Evolutionary conservation across 176 grass and related monocot species (phyloP), one percentile per base, ranked within the genome.

Genomic region (Neostapfia colusana): DNA sequence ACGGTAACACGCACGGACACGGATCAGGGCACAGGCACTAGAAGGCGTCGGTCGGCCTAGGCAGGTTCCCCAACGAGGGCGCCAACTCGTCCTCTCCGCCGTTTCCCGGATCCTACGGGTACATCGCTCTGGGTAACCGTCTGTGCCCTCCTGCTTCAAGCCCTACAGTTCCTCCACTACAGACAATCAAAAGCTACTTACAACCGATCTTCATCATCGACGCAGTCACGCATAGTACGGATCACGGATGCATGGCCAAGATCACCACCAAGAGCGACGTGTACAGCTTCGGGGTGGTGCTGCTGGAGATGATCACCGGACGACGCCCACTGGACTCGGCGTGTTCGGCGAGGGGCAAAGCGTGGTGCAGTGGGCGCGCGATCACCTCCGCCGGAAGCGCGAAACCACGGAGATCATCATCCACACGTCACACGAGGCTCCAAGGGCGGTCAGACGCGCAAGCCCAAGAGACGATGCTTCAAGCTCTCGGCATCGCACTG

Each of bases 241-340:
- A 97, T 73, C 90, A 97, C 12, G 90, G 90, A 11, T 97, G 85
- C 10, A 97, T 90, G 93, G 84, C 84, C 13, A 93, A 91, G 83
- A 97, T 97, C 72, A 97, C 93, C 3, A 97, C 78, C 68, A 97
- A 97, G 84, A 93, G 95, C 39, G 95, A 97, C 68, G 94, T 97
- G 79, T 97, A 97, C 75, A 97, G 94, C 74, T 97, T 93, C 62
- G 91, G 94, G 0, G 91, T 97, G 51, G 84, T 97, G 66, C 72
- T 97, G 45, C 60, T 97, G 15, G 94, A 97, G 82, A 67, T 84
- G 34, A 93, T 97, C 71, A 93, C 88, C 1, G 93, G 88, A 6
- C 66, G 84, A 8, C 78, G 90, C 4, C 81, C 93, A 0, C 28
- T 90, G 24, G 88, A 93, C 16, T 12, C 77, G 0, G 1, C 77